A percentile compares a stretch with the other conserved stretches of the same genome.
Conservation (phyloP, 441 rosid genomes). For the Breynia disticha region DNA sequence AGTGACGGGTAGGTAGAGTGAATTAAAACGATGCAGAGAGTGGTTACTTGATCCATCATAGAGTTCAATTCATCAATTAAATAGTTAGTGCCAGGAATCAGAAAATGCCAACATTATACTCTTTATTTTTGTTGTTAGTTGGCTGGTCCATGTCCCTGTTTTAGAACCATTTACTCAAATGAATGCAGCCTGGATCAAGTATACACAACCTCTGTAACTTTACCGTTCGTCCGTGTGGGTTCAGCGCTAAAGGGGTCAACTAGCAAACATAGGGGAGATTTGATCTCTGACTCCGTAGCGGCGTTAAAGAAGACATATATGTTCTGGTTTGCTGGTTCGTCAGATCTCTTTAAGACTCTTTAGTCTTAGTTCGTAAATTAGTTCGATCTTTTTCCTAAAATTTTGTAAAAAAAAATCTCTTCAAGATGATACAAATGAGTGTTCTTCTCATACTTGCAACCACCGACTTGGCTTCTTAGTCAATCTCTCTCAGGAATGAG, state of each 20-base stretch:
- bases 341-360: too few relatives aligned
- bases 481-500: neutral
- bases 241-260: too few relatives aligned
- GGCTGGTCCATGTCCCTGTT: slow-evolving; percentile 2
- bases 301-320: too few relatives aligned
- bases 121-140: neutral
- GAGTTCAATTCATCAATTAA: neutral
- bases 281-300: too few relatives aligned
- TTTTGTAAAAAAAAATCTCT: too few relatives aligned
- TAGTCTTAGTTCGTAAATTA: too few relatives aligned
- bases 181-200: too few relatives aligned
- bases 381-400: neutral
- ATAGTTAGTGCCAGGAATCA: neutral
- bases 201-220: too few relatives aligned
- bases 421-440: neutral
- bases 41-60: slow-evolving; percentile 8
- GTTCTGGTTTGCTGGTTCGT: too few relatives aligned
- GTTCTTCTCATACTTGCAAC: neutral
- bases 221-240: too few relatives aligned
- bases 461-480: neutral
- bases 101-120: neutral
- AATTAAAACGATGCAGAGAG: slow-evolving; percentile 15
- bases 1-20: slow-evolving; percentile 14
- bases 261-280: too few relatives aligned
- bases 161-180: too few relatives aligned